A percentile compares a stretch with the other conserved stretches of the same genome.
Evolutionary conservation across 306 rosid genomes (phyloP).

Genomic region (Chamaecrista fasciculata): DNA sequence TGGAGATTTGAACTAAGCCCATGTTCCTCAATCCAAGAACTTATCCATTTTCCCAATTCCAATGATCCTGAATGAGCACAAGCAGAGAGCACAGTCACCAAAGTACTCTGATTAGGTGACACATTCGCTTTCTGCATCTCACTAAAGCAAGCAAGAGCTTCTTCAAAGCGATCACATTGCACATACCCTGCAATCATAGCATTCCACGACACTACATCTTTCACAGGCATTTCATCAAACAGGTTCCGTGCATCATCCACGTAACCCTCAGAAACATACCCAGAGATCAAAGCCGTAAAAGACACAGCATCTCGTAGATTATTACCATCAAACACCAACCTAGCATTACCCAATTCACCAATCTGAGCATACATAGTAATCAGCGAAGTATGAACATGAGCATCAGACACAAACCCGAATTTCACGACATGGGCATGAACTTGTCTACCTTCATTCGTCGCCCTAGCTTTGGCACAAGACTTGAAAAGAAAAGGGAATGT

Average conservation of each 20-base stretch:
- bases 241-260: conserved; percentile 58
- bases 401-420: conserved; percentile 42
- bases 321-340: conserved; percentile 64
- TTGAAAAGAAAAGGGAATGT: conserved; percentile 70
- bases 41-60: conserved; percentile 56
- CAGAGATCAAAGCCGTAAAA: conserved; percentile 66
- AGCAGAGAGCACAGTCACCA: conserved; percentile 60
- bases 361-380: conserved; percentile 56
- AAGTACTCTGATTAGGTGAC: conserved; percentile 52
- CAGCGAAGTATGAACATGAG: conserved; percentile 56
- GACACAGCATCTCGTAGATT: conserved; percentile 55
- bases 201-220: conserved; percentile 36
- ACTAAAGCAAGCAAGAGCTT: conserved; percentile 50
- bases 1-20: conserved; percentile 46
- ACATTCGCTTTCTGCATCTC: conserved; percentile 51
- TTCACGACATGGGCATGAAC: conserved; percentile 35
- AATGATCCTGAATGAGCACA: conserved; percentile 57
- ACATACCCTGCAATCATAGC: no score
- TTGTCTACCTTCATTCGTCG: conserved; percentile 57
- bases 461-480: conserved; percentile 48
- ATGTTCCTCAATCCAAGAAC: conserved; percentile 53
- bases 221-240: conserved; percentile 52
- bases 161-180: conserved; percentile 49
- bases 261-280: conserved; percentile 48
- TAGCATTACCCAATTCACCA: conserved; percentile 49